Conservation (phyloP, 768 basidiomycete genomes). For the Pseudohyphozyma bogoriensis region DNA sequence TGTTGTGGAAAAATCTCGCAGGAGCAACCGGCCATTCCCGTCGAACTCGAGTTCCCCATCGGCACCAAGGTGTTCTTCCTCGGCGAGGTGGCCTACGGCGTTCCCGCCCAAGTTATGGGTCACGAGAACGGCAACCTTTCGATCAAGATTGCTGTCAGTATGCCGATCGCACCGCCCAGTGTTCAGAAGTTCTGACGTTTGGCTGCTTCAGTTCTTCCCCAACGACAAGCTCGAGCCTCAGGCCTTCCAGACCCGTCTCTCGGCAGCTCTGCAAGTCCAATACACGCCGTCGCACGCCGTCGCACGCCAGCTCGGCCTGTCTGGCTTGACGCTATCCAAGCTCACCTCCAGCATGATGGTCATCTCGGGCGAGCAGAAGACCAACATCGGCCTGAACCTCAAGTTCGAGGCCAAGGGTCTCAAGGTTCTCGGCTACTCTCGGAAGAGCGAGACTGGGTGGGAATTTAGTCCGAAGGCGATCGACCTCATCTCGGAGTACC, state of each 20-base stretch:
- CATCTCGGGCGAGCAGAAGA: conserved; percentile 59
- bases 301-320: conserved; percentile 61
- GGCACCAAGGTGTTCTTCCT: conserved; percentile 92
- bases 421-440: conserved; percentile 87
- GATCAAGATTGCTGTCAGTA: conserved; percentile 71
- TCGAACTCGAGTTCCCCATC: conserved; percentile 79
- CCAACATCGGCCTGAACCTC: conserved; percentile 82
- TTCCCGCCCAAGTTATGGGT: conserved; percentile 74
- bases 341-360: conserved; percentile 94
- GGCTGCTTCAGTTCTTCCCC: conserved; percentile 61
- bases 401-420: conserved; percentile 90
- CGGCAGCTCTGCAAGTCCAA: conserved; percentile 43
- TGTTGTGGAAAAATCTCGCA: too few species aligned
- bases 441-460: conserved; percentile 75
- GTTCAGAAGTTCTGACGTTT: conserved; percentile 22
- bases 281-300: conserved; percentile 75
- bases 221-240: conserved; percentile 69
- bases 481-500: conserved; percentile 71
- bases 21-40: conserved; percentile 68
- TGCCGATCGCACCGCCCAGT: too few species aligned
- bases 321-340: conserved; percentile 69
- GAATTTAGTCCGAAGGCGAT: conserved; percentile 86
- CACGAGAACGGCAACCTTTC: conserved; percentile 62
- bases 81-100: conserved; percentile 88
- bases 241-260: conserved; percentile 62